Evolutionary conservation across 140 eudicot genomes (phyloP).

Genomic region (Oenanthe javanica): DNA sequence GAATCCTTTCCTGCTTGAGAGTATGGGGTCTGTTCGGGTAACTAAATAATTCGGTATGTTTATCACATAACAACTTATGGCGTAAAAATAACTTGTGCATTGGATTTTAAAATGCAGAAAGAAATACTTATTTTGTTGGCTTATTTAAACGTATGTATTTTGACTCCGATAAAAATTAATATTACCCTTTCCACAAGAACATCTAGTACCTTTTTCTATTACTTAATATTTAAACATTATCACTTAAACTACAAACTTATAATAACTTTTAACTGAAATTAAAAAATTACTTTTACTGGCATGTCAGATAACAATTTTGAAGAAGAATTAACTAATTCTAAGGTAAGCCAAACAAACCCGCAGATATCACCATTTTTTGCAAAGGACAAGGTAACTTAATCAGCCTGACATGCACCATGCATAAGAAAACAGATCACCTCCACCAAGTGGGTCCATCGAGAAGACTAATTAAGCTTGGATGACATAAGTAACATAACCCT

Average conservation of each 20-base stretch:
- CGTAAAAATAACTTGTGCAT: neutral
- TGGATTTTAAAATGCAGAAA: neutral
- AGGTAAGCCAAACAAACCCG: neutral
- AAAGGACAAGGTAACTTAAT: neutral
- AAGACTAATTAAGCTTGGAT: neutral
- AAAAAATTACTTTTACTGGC: neutral
- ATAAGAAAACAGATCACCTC: neutral
- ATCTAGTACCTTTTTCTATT: neutral
- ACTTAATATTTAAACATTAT: no score
- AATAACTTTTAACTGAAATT: neutral
- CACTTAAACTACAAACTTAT: neutral
- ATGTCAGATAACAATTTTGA: neutral
- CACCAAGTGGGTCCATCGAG: slow-evolving; percentile 7
- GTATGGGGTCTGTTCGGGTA: neutral
- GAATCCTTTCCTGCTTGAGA: neutral
- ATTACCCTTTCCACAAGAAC: neutral
- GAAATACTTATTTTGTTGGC: neutral
- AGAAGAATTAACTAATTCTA: neutral
- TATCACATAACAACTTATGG: neutral
- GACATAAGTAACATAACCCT: neutral
- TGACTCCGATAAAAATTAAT: neutral
- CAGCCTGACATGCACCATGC: slow-evolving; percentile 12
- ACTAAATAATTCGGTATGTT: neutral
- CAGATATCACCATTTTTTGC: neutral
- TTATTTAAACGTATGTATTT: neutral